Evolutionary conservation across 345 rosid genomes (phyloP), one percentile per base, ranked within the genome.

Genomic region (Mercurialis annua): DNA sequence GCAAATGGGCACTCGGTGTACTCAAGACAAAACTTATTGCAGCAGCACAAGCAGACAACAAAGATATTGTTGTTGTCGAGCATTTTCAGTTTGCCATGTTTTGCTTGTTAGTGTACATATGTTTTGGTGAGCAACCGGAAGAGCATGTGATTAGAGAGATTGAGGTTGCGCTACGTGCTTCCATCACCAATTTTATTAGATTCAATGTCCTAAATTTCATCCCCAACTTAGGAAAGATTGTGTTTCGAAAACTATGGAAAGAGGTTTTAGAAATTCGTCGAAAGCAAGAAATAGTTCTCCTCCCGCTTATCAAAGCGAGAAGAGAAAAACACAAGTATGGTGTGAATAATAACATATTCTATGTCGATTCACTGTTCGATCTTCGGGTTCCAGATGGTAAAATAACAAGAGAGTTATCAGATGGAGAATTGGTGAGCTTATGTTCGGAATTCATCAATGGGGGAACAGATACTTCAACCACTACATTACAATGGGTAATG

Each of bases 401-500:
- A 6, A n/a, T n/a, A n/a, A n/a, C n/a, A n/a, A 54, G 56, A 7
- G 64, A 63, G 14, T 64, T 55, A 7, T 44, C 62, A 7, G 73
- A 70, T 21, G 61, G 27, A 15, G 73, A 70, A 44, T 12, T 64
- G 56, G 58, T 64, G 23, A 64, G 64, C 27, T 36, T 71, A 7
- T 63, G 69, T 15, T 43, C 63, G 0, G 74, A 71, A 62, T 71
- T 64, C 26, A 43, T 64, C 17, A 57, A 71, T 12, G 68, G 69
- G 5, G 74, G 64, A 15, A 56, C 64, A 10, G 74, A 64, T 34
- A 71, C 68, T 7, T 42, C 64, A 6, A n/a, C 47, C 17, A 62
- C 73, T 23, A 70, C 68, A 49, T 23, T 70, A 5, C 63, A 71
- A 30, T 55, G 74, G 68, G 48, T 34, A 6, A 71, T 71, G 74